Conservation (phyloP, 305 asterid species). For the Solanum aculeatissimum region DNA sequence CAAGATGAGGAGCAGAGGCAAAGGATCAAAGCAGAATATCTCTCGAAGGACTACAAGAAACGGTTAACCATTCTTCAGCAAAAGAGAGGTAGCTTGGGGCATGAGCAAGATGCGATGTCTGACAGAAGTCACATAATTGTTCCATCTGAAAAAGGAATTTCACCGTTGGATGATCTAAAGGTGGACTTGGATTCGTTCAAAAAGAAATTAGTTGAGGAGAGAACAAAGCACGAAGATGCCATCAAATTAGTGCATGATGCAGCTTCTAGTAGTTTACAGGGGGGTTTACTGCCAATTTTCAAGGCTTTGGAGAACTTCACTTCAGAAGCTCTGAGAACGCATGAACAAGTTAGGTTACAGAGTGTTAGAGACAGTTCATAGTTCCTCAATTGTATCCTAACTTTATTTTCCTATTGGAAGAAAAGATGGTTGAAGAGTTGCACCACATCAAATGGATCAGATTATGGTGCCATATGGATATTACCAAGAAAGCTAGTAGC, state of each 20-base stretch:
- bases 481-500: neutral
- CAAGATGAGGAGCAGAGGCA: constrained; percentile 89
- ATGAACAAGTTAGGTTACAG: constrained; percentile 62
- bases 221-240: constrained; percentile 72
- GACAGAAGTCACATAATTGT: constrained; percentile 36
- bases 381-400: neutral
- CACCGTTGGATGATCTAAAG: constrained; percentile 55
- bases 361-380: neutral
- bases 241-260: constrained; percentile 74
- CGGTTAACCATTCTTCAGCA: constrained; percentile 25
- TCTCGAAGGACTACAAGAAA: constrained; percentile 50
- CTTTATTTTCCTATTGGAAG: neutral
- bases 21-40: constrained; percentile 61
- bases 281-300: constrained; percentile 87
- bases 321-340: constrained; percentile 60
- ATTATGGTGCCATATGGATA: neutral
- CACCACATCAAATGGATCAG: neutral
- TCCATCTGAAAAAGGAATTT: constrained; percentile 45
- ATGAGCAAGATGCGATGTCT: constrained; percentile 24
- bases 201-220: constrained; percentile 58
- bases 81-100: constrained; percentile 22
- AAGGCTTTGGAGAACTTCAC: constrained; percentile 85
- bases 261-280: constrained; percentile 77
- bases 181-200: constrained; percentile 75
- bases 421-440: neutral